Evolutionary conservation across 345 rosid species (phyloP), one percentile per base, ranked within the genome.

Genomic region (Gossypium turneri): DNA sequence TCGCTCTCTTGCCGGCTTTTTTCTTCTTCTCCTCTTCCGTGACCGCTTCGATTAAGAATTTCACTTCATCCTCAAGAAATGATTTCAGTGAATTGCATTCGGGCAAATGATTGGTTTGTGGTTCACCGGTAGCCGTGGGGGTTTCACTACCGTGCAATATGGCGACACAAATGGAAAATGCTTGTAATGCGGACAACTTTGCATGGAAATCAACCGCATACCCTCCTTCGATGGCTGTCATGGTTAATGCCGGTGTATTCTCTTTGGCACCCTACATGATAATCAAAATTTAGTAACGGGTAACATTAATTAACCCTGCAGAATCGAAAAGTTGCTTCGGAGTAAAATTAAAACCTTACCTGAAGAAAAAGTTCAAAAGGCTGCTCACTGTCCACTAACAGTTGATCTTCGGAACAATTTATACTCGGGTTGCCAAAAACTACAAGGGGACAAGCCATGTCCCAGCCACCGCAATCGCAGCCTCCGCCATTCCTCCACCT

Each of bases 401-500:
- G 84, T 76, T 72, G 85, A 81, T 87, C 88, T 75, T 86, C 87
- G 12, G 79, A 79, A 82, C 81, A 82, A 50, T 72, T 82, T 70
- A 79, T 80, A 70, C 73, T 61, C 43, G 93, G 82, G 74, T 85
- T 85, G 82, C 88, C 92, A 7, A 96, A 72, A 64, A 93, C 90
- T 13, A 85, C 80, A 48, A 93, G 94, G 20, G 97, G 89, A 70
- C 99, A 96, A 1, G 86, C 94, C 97, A 93, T 93, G 86, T 96
- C 99, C 99, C 99, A 96, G 79, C 99, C 98, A 47, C 99, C 97
- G 79, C 98, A 96, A 50, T 96, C 99, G 75, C 99, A 96, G 6
- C 97, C 94, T 77, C 99, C 98, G 2, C 97, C 97, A 7, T 81
- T 77, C 75, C 97, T 90, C 98, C 98, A 96, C 79, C 99, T 84